Evolutionary conservation across 331 rosid genomes (phyloP), one percentile per base, ranked within the genome.

Genomic region (Malus hybrid): DNA sequence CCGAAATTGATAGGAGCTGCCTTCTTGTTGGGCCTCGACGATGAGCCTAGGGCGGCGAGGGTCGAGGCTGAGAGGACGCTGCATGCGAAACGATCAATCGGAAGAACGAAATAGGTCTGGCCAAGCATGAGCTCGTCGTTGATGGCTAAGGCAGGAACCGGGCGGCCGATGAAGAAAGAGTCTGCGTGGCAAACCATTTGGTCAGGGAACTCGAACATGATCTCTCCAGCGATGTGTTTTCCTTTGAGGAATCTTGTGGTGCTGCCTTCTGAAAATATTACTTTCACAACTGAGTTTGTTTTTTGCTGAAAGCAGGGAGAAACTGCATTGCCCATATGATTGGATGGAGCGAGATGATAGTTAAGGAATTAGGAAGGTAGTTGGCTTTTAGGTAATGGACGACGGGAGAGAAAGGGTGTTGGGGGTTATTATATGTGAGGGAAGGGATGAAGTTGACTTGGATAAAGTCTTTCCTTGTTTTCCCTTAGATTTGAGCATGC

Each of bases 141-240:
- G 7, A 88, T 88, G 84, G 87, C 80, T 15, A 94, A 60, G 15
- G 85, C 83, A 0, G 97, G 97, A 18, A 92, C 14, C 0, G 87
- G 92, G 10, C 87, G 90, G 13, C 99, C 97, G 12, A 94, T 88
- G 90, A 92, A 92, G 88, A 94, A 94, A 7, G 96, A 87, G 59
- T 90, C 90, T 5, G 88, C 95, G 42, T 88, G 92, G 82, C 97
- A 94, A 2, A 94, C 87, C 85, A 94, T 88, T 65, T 52, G 86
- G 36, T 92, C 93, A 0, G 99, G 99, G 44, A 83, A 89, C 79
- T 92, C 97, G 44, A 92, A 81, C 99, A 94, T 88, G 81, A 94
- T 87, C 79, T 92, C 99, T 0, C 99, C 93, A 5, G 97, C 99
- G 14, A 88, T 29, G 80, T 88, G 95, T 9, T 76, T 84, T 24